These are phyloP conservation scores for Aciculosporium take DNA, from an alignment of 2,329 filamentous ascomycete species.

Conservation along the genomic window DNA sequence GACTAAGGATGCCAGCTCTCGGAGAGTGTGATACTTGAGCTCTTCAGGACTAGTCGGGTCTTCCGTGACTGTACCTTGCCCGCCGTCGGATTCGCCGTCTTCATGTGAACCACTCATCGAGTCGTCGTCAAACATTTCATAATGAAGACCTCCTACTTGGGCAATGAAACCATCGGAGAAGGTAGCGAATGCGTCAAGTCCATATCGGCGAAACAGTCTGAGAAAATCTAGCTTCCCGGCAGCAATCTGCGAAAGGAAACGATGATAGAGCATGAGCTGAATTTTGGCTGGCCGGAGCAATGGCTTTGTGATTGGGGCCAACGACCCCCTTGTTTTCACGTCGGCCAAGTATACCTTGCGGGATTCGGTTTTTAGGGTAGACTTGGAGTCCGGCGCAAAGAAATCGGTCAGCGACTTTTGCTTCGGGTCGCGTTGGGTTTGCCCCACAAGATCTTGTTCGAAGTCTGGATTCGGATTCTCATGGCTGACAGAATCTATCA, in stretches of 20 bases:
- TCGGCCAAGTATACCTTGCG: constrained; percentile 61
- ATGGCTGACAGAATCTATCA: constrained; percentile 78
- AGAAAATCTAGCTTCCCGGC: constrained; percentile 55
- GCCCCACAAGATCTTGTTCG: constrained; percentile 40
- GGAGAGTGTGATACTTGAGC: constrained; percentile 33
- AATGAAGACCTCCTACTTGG: constrained; percentile 55
- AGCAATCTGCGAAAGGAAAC: constrained; percentile 64
- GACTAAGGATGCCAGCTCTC: constrained; percentile 32
- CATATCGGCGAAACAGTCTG: constrained; percentile 56
- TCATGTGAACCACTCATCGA: constrained; percentile 20
- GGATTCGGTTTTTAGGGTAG: background rate
- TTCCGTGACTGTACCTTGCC: background rate
- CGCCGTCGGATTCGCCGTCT: background rate
- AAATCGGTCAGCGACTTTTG: constrained; percentile 29
- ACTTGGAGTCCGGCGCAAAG: constrained; percentile 18
- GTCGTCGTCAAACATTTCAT: constrained; percentile 45
- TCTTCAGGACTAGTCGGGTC: constrained; percentile 12
- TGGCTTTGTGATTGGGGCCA: constrained; percentile 48
- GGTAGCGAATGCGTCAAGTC: constrained; percentile 44
- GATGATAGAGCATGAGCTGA: constrained; percentile 82
- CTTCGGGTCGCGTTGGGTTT: constrained; percentile 13
- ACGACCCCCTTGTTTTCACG: constrained; percentile 66
- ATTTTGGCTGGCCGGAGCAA: constrained; percentile 66
- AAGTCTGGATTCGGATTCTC: constrained; percentile 59
- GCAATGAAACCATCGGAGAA: constrained; percentile 74